Base-by-base conservation (phyloP, 441 rosid species). In the Erodium moschatum region DNA sequence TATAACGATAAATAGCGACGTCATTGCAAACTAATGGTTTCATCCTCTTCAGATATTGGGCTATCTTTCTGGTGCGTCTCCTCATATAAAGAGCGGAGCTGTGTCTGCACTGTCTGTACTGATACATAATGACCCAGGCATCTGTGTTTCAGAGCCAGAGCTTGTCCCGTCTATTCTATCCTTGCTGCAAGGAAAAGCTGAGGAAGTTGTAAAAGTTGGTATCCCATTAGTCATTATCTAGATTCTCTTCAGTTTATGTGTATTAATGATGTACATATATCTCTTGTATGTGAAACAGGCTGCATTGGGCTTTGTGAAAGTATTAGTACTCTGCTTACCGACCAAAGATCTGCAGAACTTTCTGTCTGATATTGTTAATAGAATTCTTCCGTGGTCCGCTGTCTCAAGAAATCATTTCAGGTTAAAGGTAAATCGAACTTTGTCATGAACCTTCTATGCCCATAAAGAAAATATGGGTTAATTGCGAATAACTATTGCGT, bases 81-180 rank as follows among this genome's bases (percentile, higher is more conserved):
- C 98, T 44, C 96, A 89, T 48, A 88, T 91, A 75, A 91, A 81
- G 75, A 91, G 98, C 77, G 98, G 92, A 80, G 98, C 98, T 63
- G 92, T 89, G 60, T 87, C 96, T 78, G 96, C 96, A 33, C 79
- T 91, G 74, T 91, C 98, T 56, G 83, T 84, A 46, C 85, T 91
- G 46, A 76, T 91, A 65, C 76, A 89, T 76, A 80, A 81, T 33
- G 92, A 87, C 77, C 78, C 89, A n/a, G 85, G 85, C 56, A 78
- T 86, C 54, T 86, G 88, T 74, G 67, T 81, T 19, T 81, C 85
- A 0, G 78, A 84, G 73, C 85, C 97, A 6, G 90, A 86, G 62
- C 86, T 87, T 73, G 89, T 89, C 77, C 81, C 91, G 46, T 82
- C 91, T 61, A 76, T 91, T 71, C 78, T 89, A 70, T 82, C 89